Percentiles rank a stretch among this genome's conserved stretches.
Evolutionary conservation across 225 moss, liverwort and hornwort genomes (phyloP).

Genomic region (Polytrichum commune): DNA sequence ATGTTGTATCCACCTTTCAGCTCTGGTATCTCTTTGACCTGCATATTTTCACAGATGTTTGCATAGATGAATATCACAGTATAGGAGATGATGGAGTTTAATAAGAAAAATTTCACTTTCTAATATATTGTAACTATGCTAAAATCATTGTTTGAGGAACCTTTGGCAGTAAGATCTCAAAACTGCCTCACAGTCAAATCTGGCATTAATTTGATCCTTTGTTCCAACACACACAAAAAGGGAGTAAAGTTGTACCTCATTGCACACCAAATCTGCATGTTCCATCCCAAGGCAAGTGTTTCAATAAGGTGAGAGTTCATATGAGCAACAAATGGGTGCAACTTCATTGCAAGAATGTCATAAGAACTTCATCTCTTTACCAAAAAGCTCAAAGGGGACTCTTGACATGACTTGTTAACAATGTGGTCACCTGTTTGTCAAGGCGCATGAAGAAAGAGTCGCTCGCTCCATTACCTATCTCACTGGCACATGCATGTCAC

Average conservation of each 20-base stretch:
- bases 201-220: too few species aligned
- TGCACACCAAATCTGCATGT: slow-evolving; percentile 80
- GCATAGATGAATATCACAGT: background rate
- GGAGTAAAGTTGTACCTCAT: slow-evolving; percentile 50
- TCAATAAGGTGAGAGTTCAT: background rate
- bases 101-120: too few species aligned
- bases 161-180: background rate
- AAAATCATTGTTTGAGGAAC: background rate
- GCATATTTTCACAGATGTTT: slow-evolving; percentile 10
- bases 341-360: too few species aligned
- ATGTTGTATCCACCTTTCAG: slow-evolving; percentile 82
- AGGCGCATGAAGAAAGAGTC: slow-evolving; percentile 97
- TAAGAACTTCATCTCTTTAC: background rate
- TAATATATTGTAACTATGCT: too few species aligned
- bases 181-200: too few species aligned
- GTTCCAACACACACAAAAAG: slow-evolving; percentile 1
- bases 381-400: background rate
- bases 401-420: slow-evolving; percentile 2
- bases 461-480: slow-evolving; percentile 87
- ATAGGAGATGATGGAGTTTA: too few species aligned
- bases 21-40: slow-evolving; percentile 73
- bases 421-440: slow-evolving; percentile 68
- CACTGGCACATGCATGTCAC: slow-evolving; percentile 33
- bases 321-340: too few species aligned
- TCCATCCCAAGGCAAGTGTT: slow-evolving; percentile 18